Evolutionary conservation across 164 flowering plant species (phyloP).

Genomic region (Cinnamomum chago): DNA sequence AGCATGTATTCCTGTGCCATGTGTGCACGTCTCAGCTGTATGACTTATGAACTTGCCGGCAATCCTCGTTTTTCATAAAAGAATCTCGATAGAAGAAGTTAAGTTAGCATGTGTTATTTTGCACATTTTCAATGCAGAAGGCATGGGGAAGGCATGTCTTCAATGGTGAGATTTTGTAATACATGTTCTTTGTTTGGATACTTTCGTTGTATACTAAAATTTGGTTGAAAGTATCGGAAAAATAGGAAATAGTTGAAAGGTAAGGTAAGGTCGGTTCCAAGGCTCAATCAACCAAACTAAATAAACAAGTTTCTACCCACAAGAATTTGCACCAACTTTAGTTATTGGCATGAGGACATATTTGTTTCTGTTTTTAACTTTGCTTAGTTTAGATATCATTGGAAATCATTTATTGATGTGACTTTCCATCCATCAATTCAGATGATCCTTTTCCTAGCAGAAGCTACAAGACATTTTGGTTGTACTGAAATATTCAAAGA

Average conservation of each 20-base stretch:
- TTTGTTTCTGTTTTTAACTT: background rate
- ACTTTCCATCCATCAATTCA: conserved; percentile 20
- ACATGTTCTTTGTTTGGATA: no score
- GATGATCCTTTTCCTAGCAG: conserved; percentile 91
- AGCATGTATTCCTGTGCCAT: no score
- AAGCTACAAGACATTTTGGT: conserved; percentile 86
- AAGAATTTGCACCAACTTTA: background rate
- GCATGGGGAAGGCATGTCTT: no score
- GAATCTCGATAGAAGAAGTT: no score
- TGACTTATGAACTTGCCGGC: no score
- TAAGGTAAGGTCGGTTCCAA: background rate
- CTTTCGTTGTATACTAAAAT: background rate
- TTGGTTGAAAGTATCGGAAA: background rate
- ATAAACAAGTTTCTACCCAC: background rate
- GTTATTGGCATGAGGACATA: background rate
- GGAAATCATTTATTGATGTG: conserved; percentile 8
- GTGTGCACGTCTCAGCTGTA: no score
- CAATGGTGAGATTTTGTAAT: no score
- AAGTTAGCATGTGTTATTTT: no score
- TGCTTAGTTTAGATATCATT: background rate
- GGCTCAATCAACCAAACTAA: background rate
- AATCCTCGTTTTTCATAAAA: no score
- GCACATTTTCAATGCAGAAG: no score
- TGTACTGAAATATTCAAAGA: conserved; percentile 96
- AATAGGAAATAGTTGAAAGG: no score